phyloP scores from a whole-genome alignment of 345 rosid genomes.

The Erodium maritimum region DNA sequence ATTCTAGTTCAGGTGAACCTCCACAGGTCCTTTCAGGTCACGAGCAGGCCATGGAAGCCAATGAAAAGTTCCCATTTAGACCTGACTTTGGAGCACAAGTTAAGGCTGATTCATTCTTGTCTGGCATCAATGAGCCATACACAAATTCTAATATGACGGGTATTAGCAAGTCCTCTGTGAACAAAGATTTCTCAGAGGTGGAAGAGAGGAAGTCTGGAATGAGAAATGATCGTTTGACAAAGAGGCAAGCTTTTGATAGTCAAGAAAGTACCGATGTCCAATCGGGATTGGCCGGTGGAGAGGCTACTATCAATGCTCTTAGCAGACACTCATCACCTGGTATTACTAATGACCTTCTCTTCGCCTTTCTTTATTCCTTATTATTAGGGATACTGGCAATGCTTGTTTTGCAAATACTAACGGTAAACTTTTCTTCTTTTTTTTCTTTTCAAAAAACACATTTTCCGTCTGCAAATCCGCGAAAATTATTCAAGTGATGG shows the following conservation, averaged over 20 bases:
- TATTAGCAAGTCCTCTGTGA: slow-evolving; percentile 14
- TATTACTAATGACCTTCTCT: slow-evolving; percentile 15
- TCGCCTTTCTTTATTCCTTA: no score
- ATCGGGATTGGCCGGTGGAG: slow-evolving; percentile 19
- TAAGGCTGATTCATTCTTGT: slow-evolving; percentile 22
- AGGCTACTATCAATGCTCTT: slow-evolving; percentile 17
- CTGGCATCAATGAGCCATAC: slow-evolving; percentile 16
- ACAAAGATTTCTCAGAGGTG: slow-evolving; percentile 20
- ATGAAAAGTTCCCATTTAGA: no score
- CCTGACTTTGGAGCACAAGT: slow-evolving; percentile 12
- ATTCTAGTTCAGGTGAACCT: slow-evolving; percentile 29
- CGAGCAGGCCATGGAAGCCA: no score
- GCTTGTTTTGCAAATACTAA: no score
- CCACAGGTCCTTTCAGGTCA: slow-evolving; percentile 17
- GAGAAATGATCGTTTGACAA: slow-evolving; percentile 19
- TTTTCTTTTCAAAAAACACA: no score
- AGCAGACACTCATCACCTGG: slow-evolving; percentile 30
- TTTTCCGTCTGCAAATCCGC: no score
- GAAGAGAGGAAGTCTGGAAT: slow-evolving; percentile 23
- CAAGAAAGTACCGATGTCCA: slow-evolving; percentile 25
- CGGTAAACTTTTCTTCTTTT: no score
- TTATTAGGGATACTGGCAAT: no score
- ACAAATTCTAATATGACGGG: slow-evolving; percentile 16
- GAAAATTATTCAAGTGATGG: no score
- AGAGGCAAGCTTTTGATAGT: slow-evolving; percentile 23